A percentile compares a stretch with the other conserved stretches of the same genome.
These are phyloP conservation scores for Exophiala lecanii-corni DNA, from an alignment of 2,329 filamentous ascomycete genomes.

Conservation along the genomic window DNA sequence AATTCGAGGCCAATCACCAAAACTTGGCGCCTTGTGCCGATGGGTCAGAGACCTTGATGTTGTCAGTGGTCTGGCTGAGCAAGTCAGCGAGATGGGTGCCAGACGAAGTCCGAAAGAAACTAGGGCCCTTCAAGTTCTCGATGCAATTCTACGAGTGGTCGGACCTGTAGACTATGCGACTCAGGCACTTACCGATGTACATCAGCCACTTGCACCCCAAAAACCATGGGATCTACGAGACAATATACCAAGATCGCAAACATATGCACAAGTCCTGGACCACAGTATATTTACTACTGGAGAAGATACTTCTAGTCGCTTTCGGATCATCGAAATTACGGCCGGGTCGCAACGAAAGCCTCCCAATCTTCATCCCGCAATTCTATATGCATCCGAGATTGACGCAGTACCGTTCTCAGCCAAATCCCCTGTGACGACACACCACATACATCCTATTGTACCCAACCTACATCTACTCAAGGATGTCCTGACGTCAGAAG, in stretches of 20 bases:
- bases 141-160: constrained; percentile 60
- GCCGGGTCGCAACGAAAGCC: constrained; percentile 59
- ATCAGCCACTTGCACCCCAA: neutral
- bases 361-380: constrained; percentile 62
- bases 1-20: constrained; percentile 60
- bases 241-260: constrained; percentile 37
- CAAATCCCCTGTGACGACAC: constrained; percentile 45
- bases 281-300: constrained; percentile 35
- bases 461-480: constrained; percentile 58
- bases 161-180: constrained; percentile 55
- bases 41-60: constrained; percentile 70
- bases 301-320: constrained; percentile 46
- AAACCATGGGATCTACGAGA: constrained; percentile 57
- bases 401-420: constrained; percentile 52
- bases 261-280: constrained; percentile 53
- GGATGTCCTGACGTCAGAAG: constrained; percentile 55
- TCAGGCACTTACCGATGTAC: constrained; percentile 53
- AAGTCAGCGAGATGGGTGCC: constrained; percentile 39
- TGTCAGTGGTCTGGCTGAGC: constrained; percentile 60
- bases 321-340: constrained; percentile 60
- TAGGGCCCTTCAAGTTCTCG: constrained; percentile 53
- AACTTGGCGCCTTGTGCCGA: constrained; percentile 63
- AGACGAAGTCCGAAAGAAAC: constrained; percentile 47
- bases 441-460: constrained; percentile 58
- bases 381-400: constrained; percentile 58